Evolutionary conservation across 805 yeast genomes (phyloP), one percentile per base, ranked within the genome.

Genomic region (Yamadazyma laniorum): DNA sequence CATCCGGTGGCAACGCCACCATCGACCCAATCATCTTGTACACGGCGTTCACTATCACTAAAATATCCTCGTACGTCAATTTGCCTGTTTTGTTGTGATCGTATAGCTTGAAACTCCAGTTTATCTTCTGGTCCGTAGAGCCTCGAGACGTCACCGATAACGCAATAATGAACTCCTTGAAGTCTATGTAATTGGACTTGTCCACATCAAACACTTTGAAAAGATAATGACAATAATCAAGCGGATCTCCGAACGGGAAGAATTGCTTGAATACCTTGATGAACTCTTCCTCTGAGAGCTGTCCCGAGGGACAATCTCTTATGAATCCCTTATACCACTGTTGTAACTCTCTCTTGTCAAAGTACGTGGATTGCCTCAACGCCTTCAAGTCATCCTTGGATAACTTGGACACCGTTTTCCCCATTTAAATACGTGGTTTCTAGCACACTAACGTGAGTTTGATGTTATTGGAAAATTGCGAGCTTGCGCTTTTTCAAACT

Each of bases 261-360:
- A 91, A 93, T 56, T 93, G 98, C 58, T 87, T 87, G 67, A 90
- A 95, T 14, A 93, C 90, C 60, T 86, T 87, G 49, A 84, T 80
- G 59, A 93, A 88, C 55, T 93, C 98, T 33, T 83, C 86, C 53
- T 82, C 84, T 3, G 89, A 79, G 18, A 93, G 70, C 57, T 83
- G 90, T 1, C 98, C 98, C 23, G 79, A 72, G 1, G 97, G 97
- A 58, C 96, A 91, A 59, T 93, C 99, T 55, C 96, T 75, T 29
- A 84, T 69, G 52, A 93, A 93, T 2, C 98, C 98, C 58, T 91
- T 91, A 58, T 91, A 91, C 99, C 99, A 93, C 57, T 91, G 99
- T 61, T 93, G 98, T 30, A 93, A 75, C 58, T 93, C 99, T 47
- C 96, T 74, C 37, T 90, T 80, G 55, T 91, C 96, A 56, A 93